Base-by-base conservation (phyloP, 2,329 filamentous ascomycete genomes). In the Macroventuria anomochaeta region DNA sequence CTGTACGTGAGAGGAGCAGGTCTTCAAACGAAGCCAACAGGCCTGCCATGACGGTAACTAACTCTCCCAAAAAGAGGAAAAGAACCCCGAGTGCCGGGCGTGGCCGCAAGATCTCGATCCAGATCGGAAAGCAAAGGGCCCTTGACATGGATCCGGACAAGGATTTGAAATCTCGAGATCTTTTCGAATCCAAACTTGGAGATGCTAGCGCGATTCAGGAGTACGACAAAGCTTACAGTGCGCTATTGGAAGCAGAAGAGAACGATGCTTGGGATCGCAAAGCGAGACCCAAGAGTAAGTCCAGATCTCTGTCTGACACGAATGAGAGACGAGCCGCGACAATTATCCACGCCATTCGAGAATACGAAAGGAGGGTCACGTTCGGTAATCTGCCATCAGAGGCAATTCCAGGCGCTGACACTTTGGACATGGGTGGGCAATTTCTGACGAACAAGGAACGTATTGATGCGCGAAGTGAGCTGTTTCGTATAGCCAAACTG, bases 401-500 rank as follows among this genome's bases (percentile, higher is more conserved):
- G 61, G 69, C 68, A 0, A 63, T 80, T 4, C 78, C 78, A 13
- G 66, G 57, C 3, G 53, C 64, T 0, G 47, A 72, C 0, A 75
- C 76, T 4, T 65, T 66, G n/a, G 78, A 80, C 46, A 78, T 80
- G 76, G 78, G 78, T 8, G 78, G 78, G 7, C 76, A 77, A 29
- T 80, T 79, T 51, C 67, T 80, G 3, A 75, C 75, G 17, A 79
- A 79, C 63, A 76, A 75, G 54, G 58, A 67, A 3, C 70, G 75
- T 1, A 79, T 80, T 40, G 72, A 77, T 37, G 72, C 80, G 31
- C 46, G 79, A 39, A 89, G 88, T 7, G 72, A 76, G 36, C 66
- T 91, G 12, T 84, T 86, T 61, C 61, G 77, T 23, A 80, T 88
- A 21, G 82, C 85, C 5, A 76, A 76, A 26, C 67, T 71, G 51